Conservation (phyloP, 108 stramenopile genomes). For the Cyclotella distinguenda region DNA sequence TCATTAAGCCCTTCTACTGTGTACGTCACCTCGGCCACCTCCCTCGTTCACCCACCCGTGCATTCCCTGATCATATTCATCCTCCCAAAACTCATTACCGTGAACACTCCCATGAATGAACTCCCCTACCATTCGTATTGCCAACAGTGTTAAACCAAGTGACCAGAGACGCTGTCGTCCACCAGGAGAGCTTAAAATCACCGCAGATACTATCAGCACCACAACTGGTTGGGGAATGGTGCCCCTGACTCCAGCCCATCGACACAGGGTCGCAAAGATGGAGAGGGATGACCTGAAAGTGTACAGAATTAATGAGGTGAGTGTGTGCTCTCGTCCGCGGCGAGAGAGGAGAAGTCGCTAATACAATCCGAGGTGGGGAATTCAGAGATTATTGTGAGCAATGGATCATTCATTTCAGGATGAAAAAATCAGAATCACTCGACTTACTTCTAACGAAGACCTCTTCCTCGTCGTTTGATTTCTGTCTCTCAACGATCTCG, state of each 20-base stretch:
- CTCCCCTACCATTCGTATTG: constrained; percentile 64
- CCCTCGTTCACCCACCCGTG: constrained; percentile 24
- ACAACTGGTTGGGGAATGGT: constrained; percentile 74
- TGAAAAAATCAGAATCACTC: too few species aligned
- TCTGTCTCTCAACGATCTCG: neutral
- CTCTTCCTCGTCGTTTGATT: constrained; percentile 4
- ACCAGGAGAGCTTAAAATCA: constrained; percentile 40
- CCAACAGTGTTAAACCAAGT: constrained; percentile 52
- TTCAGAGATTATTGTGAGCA: too few species aligned
- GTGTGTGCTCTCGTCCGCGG: constrained; percentile 22
- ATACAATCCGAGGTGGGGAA: too few species aligned
- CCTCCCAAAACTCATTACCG: constrained; percentile 66
- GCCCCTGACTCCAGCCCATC: constrained; percentile 72
- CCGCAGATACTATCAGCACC: constrained; percentile 41
- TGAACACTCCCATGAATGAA: constrained; percentile 61
- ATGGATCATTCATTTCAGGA: too few species aligned
- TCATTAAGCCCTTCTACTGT: too few species aligned
- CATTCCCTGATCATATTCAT: constrained; percentile 28
- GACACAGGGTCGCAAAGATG: constrained; percentile 43
- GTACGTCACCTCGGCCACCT: too few species aligned
- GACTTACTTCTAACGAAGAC: constrained; percentile 26
- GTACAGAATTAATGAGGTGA: constrained; percentile 35
- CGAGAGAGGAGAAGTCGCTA: constrained; percentile 38
- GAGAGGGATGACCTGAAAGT: constrained; percentile 22
- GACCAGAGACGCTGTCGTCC: constrained; percentile 41